Evolutionary conservation across 2,329 filamentous ascomycete genomes (phyloP).

Genomic region (Talaromyces pinophilus): DNA sequence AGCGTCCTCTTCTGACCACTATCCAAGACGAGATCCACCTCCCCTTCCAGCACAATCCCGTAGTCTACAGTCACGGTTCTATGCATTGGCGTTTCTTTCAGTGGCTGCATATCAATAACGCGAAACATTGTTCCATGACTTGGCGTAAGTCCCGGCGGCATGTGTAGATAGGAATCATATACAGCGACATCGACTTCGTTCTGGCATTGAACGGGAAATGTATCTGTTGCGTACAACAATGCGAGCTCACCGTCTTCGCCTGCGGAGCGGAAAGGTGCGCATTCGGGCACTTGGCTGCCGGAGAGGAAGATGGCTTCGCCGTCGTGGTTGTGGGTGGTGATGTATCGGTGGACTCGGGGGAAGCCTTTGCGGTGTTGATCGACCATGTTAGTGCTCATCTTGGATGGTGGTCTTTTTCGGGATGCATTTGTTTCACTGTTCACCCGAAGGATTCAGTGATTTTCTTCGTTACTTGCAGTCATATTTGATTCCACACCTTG

Average conservation of each 20-base stretch:
- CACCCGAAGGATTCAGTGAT: not conserved
- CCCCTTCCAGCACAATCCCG: conserved; percentile 41
- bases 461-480: not conserved
- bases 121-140: conserved; percentile 37
- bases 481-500: not conserved
- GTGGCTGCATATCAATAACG: conserved; percentile 38
- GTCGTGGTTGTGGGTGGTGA: conserved; percentile 41
- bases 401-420: not conserved
- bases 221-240: conserved; percentile 34
- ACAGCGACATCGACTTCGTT: conserved; percentile 37
- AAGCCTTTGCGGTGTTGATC: conserved; percentile 30
- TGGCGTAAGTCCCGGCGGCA: conserved; percentile 37
- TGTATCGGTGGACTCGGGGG: conserved; percentile 39
- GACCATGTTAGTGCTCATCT: conserved; percentile 24
- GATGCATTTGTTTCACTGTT: not conserved
- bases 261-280: conserved; percentile 33
- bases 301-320: conserved; percentile 42
- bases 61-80: conserved; percentile 43
- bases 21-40: conserved; percentile 41
- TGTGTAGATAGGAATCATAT: conserved; percentile 38
- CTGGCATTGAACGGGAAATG: conserved; percentile 31
- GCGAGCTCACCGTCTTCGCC: conserved; percentile 37
- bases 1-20: conserved; percentile 37
- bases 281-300: conserved; percentile 36
- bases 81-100: conserved; percentile 39